Conservation (phyloP, 192 early-diverging fungal species). For the Gonapodya sp. region DNA sequence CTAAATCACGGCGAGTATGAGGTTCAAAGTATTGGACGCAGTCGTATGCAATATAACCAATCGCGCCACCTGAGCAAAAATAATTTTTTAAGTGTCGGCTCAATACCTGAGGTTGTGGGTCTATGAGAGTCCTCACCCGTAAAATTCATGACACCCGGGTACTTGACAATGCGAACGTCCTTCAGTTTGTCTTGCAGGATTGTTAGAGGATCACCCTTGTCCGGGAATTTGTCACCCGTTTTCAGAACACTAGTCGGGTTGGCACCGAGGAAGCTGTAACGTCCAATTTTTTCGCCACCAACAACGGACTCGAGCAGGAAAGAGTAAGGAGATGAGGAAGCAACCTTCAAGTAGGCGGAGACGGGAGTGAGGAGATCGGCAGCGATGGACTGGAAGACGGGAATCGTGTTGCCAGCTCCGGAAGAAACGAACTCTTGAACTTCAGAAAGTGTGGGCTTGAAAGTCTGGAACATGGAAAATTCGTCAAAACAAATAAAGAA, state of each 20-base stretch:
- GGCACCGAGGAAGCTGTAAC: slow-evolving; percentile 92
- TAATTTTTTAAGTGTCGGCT: too few relatives aligned
- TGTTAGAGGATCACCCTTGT: slow-evolving; percentile 76
- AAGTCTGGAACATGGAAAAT: slow-evolving; percentile 6
- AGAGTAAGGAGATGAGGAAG: slow-evolving; percentile 70
- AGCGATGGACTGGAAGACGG: slow-evolving; percentile 76
- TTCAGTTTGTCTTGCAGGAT: slow-evolving; percentile 79
- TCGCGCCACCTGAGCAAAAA: slow-evolving; percentile 66
- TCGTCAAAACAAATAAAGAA: too few relatives aligned
- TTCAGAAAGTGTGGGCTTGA: slow-evolving; percentile 61
- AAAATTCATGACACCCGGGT: slow-evolving; percentile 75
- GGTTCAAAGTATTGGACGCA: slow-evolving; percentile 98
- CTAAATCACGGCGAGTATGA: slow-evolving; percentile 56
- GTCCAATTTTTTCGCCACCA: slow-evolving; percentile 89
- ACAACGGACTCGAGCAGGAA: slow-evolving; percentile 92
- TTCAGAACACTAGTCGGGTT: slow-evolving; percentile 80
- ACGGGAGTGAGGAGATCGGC: slow-evolving; percentile 95
- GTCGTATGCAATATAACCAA: slow-evolving; percentile 96
- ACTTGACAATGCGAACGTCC: slow-evolving; percentile 60
- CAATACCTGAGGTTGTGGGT: not conserved
- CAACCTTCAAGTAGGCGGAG: slow-evolving; percentile 84
- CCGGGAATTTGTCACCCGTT: slow-evolving; percentile 58
- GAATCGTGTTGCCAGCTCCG: slow-evolving; percentile 74
- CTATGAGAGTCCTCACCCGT: slow-evolving; percentile 56
- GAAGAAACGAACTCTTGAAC: slow-evolving; percentile 48